Evolutionary conservation across 2,329 filamentous ascomycete genomes (phyloP).

Genomic region (Cladosporium sp.): DNA sequence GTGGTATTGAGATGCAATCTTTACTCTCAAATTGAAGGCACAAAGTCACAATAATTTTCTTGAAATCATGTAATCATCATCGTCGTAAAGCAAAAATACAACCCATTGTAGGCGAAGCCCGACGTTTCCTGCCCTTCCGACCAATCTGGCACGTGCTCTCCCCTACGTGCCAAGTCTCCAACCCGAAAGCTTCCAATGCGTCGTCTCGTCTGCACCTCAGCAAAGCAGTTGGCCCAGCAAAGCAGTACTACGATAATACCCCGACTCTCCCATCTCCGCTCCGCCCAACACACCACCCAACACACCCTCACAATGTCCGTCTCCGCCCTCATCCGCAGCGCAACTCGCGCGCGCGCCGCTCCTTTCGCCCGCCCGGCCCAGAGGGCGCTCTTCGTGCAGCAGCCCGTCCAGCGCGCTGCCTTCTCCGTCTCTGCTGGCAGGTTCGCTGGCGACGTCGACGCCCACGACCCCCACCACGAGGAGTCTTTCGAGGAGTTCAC

Average conservation of each 20-base stretch:
- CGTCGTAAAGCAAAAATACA: not conserved
- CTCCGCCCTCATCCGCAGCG: constrained; percentile 19
- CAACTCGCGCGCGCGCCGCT: constrained; percentile 18
- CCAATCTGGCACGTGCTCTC: constrained; percentile 7
- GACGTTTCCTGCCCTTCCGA: constrained; percentile 16
- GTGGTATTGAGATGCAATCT: not conserved
- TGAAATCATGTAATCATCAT: not conserved
- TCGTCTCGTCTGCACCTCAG: constrained; percentile 19
- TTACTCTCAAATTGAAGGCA: not conserved
- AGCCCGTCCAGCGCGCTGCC: constrained; percentile 21
- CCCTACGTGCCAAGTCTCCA: constrained; percentile 14
- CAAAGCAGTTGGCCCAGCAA: not conserved
- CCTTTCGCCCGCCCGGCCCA: constrained; percentile 14
- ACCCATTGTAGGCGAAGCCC: constrained; percentile 8
- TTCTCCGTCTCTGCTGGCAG: constrained; percentile 18
- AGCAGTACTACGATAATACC: not conserved
- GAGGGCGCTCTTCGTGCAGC: constrained; percentile 12
- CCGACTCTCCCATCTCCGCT: constrained; percentile 15
- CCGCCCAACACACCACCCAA: constrained; percentile 3
- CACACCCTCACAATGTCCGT: constrained; percentile 14
- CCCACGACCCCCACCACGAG: constrained; percentile 69
- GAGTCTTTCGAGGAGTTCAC: constrained; percentile 99
- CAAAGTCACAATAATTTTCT: not conserved
- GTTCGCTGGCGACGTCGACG: constrained; percentile 34
- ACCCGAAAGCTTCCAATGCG: constrained; percentile 21